Evolutionary conservation across 177 flowering plant species (phyloP).

Genomic region (Vitis hybrid): DNA sequence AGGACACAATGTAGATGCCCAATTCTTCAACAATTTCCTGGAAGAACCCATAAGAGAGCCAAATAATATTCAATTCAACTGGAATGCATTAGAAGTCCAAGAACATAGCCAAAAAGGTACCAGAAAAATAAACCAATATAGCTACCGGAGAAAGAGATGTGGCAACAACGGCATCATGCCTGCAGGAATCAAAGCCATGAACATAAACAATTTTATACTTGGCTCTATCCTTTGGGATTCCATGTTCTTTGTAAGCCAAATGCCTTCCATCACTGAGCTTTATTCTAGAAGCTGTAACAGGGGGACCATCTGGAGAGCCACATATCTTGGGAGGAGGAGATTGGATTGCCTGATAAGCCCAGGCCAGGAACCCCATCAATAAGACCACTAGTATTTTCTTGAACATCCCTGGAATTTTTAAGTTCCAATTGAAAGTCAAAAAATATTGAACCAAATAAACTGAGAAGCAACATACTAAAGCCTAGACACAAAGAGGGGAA

Average conservation of each 20-base stretch:
- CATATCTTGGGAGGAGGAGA: conserved; percentile 60
- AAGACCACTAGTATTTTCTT: conserved; percentile 30
- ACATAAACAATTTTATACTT: conserved; percentile 51
- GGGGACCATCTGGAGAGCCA: conserved; percentile 59
- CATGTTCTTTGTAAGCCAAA: conserved; percentile 71
- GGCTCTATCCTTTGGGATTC: conserved; percentile 58
- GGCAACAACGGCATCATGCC: conserved; percentile 40
- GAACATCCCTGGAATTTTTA: conserved; percentile 50
- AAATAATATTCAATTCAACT: neutral
- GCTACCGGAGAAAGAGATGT: conserved; percentile 43
- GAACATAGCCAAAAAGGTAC: neutral
- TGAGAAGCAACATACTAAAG: neutral
- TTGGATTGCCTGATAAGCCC: conserved; percentile 55
- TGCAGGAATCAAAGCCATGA: conserved; percentile 56
- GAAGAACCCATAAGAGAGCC: neutral
- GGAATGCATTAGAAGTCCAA: neutral
- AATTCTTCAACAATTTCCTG: conserved; percentile 50
- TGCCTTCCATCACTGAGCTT: conserved; percentile 72
- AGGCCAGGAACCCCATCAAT: conserved; percentile 47
- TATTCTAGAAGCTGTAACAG: conserved; percentile 61
- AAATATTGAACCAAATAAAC: neutral
- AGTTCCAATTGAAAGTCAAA: neutral
- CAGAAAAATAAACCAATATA: neutral
- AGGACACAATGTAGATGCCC: conserved; percentile 59
- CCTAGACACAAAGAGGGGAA: no score